Percentiles rank a stretch among this genome's conserved stretches.
phyloP scores from a whole-genome alignment of 179 eudicot species.

The Nepenthes alata region DNA sequence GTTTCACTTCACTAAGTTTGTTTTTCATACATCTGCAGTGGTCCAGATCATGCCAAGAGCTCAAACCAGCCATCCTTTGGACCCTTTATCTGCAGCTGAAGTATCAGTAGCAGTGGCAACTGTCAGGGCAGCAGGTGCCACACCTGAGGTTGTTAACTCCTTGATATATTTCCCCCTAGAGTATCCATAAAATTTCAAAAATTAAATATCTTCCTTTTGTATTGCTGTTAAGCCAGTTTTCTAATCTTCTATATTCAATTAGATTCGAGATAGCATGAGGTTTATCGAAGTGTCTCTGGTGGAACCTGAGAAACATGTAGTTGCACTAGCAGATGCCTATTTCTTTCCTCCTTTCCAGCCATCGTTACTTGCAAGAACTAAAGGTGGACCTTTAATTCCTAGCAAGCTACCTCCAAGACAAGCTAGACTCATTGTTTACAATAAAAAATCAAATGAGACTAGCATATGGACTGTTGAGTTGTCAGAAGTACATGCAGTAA shows the following conservation, averaged over 20 bases:
- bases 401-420: constrained; percentile 60
- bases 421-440: constrained; percentile 55
- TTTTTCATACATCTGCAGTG: constrained; percentile 18
- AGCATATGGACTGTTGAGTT: constrained; percentile 57
- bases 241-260: constrained; percentile 8
- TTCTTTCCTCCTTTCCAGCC: constrained; percentile 72
- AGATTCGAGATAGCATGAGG: constrained; percentile 67
- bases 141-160: constrained; percentile 42
- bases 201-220: background rate
- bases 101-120: constrained; percentile 63
- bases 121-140: constrained; percentile 72
- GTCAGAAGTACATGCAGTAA: constrained; percentile 53
- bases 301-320: constrained; percentile 58
- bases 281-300: constrained; percentile 52
- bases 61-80: constrained; percentile 61
- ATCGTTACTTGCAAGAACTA: constrained; percentile 43
- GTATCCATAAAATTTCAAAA: background rate
- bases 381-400: constrained; percentile 52
- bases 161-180: background rate
- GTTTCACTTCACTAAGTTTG: background rate
- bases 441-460: constrained; percentile 55
- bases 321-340: constrained; percentile 70
- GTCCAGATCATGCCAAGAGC: constrained; percentile 37
- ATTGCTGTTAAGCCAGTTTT: background rate
- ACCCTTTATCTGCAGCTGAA: constrained; percentile 58